phyloP scores from a whole-genome alignment of 768 basidiomycete species.

The Agaricus subrufescens region DNA sequence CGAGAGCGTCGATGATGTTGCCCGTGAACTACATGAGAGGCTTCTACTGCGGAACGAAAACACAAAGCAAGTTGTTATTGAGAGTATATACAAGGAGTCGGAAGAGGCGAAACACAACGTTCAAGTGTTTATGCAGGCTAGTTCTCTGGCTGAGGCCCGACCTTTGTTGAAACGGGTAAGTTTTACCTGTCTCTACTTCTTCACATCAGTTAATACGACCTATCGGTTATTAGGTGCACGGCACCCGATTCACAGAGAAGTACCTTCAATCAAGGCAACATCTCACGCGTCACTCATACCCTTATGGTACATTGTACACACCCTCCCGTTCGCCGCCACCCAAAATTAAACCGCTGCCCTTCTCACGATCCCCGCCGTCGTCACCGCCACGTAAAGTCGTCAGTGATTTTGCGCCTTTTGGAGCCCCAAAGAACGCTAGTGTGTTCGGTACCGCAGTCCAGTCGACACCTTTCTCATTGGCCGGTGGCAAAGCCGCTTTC shows the following conservation, averaged over 20 bases:
- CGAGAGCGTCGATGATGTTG: conserved; percentile 96
- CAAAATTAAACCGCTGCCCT: conserved; percentile 30
- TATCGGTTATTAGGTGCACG: conserved; percentile 60
- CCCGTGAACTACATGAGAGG: conserved; percentile 88
- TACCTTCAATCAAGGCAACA: conserved; percentile 75
- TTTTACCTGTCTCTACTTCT: conserved; percentile 4
- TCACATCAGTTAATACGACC: conserved; percentile 4
- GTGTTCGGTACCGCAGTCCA: conserved; percentile 84
- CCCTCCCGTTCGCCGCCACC: conserved; percentile 36
- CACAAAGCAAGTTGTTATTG: conserved; percentile 94
- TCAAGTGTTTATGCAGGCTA: conserved; percentile 71
- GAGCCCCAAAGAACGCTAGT: conserved; percentile 66
- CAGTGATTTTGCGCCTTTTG: conserved; percentile 83
- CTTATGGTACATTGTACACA: conserved; percentile 40
- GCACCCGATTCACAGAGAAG: conserved; percentile 96
- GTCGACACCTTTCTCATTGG: conserved; percentile 73
- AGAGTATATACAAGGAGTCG: conserved; percentile 92
- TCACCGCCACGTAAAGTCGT: conserved; percentile 87
- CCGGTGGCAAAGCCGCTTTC: conserved; percentile 81
- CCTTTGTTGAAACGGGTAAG: conserved; percentile 76
- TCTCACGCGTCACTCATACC: conserved; percentile 48
- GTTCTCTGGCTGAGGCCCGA: conserved; percentile 66
- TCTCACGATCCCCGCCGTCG: conserved; percentile 23
- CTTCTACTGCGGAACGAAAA: conserved; percentile 89
- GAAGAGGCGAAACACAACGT: conserved; percentile 91